phyloP scores from a whole-genome alignment of 2,329 filamentous ascomycete genomes.

The Calonectria montana region DNA sequence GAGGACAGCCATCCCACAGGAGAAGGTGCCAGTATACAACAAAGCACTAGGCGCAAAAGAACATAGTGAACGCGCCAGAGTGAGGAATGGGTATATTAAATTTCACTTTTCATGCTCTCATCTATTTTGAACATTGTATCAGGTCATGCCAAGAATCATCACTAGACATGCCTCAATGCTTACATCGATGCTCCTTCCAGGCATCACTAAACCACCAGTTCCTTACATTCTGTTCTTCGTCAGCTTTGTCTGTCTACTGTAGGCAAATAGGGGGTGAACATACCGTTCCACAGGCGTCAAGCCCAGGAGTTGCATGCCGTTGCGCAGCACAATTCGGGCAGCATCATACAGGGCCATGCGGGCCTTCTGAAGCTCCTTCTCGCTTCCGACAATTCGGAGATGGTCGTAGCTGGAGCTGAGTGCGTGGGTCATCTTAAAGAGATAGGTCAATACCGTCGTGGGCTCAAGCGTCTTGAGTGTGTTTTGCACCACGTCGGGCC shows the following conservation, averaged over 20 bases:
- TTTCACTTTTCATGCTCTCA: constrained; percentile 40
- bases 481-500: constrained; percentile 86
- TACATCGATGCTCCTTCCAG: constrained; percentile 4
- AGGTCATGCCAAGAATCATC: constrained; percentile 23
- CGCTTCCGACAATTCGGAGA: constrained; percentile 83
- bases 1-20: not conserved
- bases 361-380: constrained; percentile 73
- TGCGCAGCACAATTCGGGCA: constrained; percentile 79
- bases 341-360: constrained; percentile 83
- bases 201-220: not conserved
- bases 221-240: constrained; percentile 40
- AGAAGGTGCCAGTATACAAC: not conserved
- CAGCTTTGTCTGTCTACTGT: constrained; percentile 5
- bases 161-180: constrained; percentile 18
- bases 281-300: constrained; percentile 77
- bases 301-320: constrained; percentile 86
- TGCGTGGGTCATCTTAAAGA: constrained; percentile 88
- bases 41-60: not conserved
- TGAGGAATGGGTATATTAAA: constrained; percentile 43
- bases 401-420: constrained; percentile 86
- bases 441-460: constrained; percentile 64
- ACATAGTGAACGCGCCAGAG: not conserved
- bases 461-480: constrained; percentile 88
- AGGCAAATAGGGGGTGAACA: constrained; percentile 7
- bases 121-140: constrained; percentile 30